Conservation (phyloP, 495 filamentous ascomycete species). For the Penicillium antarcticum region DNA sequence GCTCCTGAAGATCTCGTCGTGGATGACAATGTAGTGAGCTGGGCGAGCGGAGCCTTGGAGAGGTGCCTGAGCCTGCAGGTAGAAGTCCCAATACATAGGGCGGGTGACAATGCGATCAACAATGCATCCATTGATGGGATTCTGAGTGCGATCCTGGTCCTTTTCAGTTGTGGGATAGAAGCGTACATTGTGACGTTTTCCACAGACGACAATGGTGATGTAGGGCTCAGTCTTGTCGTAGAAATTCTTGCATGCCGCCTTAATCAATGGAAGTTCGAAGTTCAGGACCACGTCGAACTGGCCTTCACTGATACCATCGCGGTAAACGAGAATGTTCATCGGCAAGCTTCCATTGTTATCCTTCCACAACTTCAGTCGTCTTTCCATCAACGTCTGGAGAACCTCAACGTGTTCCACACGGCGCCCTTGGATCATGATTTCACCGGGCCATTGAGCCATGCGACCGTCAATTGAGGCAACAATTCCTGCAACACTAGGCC, state of each 20-base stretch:
- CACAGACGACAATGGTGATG: conserved; percentile 44
- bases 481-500: conserved; percentile 70
- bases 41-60: conserved; percentile 79
- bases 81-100: conserved; percentile 71
- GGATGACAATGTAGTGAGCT: conserved; percentile 68
- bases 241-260: conserved; percentile 48
- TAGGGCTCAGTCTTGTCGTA: conserved; percentile 47
- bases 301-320: conserved; percentile 84
- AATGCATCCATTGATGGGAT: conserved; percentile 66
- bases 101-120: conserved; percentile 82
- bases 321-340: conserved; percentile 71
- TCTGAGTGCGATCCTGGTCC: conserved; percentile 52
- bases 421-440: conserved; percentile 53
- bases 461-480: conserved; percentile 64
- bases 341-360: conserved; percentile 52
- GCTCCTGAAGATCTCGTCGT: conserved; percentile 62
- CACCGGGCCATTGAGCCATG: conserved; percentile 67
- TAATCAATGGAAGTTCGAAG: conserved; percentile 49
- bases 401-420: conserved; percentile 57
- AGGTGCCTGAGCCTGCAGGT: conserved; percentile 71
- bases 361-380: conserved; percentile 57
- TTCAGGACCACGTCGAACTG: conserved; percentile 60
- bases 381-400: conserved; percentile 50
- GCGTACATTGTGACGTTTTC: conserved; percentile 87
- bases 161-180: conserved; percentile 63